phyloP scores from a whole-genome alignment of 495 filamentous ascomycete species.

The Penicillium tannophilum region DNA sequence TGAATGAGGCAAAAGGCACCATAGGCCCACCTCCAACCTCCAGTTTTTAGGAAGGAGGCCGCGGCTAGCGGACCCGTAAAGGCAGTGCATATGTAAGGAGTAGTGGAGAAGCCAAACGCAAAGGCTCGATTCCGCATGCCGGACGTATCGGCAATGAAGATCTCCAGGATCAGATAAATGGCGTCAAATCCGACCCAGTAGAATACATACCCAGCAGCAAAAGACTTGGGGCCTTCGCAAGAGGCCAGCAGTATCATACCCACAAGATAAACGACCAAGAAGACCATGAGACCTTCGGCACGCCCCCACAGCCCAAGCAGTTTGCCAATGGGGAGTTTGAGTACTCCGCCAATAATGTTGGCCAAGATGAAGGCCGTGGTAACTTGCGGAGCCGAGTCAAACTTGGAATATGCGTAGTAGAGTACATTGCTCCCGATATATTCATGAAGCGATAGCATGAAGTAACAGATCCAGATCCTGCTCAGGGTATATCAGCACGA shows the following conservation, averaged over 20 bases:
- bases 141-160: slow-evolving; percentile 9
- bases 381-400: slow-evolving; percentile 30
- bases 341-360: slow-evolving; percentile 47
- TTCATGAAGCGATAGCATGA: slow-evolving; percentile 14
- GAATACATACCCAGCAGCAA: slow-evolving; percentile 3
- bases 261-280: slow-evolving; percentile 39
- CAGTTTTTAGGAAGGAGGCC: background rate
- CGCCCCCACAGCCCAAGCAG: slow-evolving; percentile 66
- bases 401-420: slow-evolving; percentile 3
- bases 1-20: slow-evolving; percentile 1
- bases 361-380: slow-evolving; percentile 36
- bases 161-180: background rate
- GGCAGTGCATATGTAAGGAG: slow-evolving; percentile 6
- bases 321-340: slow-evolving; percentile 60
- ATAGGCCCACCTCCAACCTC: slow-evolving; percentile 2
- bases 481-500: background rate
- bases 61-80: slow-evolving; percentile 8
- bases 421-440: slow-evolving; percentile 3
- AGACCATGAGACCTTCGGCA: slow-evolving; percentile 47
- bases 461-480: slow-evolving; percentile 35
- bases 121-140: slow-evolving; percentile 6
- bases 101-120: slow-evolving; percentile 5
- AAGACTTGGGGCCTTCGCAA: slow-evolving; percentile 24
- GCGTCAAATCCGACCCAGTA: slow-evolving; percentile 10
- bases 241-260: slow-evolving; percentile 54